Base-by-base conservation (phyloP, 495 filamentous ascomycete genomes). In the Monascus purpureus region DNA sequence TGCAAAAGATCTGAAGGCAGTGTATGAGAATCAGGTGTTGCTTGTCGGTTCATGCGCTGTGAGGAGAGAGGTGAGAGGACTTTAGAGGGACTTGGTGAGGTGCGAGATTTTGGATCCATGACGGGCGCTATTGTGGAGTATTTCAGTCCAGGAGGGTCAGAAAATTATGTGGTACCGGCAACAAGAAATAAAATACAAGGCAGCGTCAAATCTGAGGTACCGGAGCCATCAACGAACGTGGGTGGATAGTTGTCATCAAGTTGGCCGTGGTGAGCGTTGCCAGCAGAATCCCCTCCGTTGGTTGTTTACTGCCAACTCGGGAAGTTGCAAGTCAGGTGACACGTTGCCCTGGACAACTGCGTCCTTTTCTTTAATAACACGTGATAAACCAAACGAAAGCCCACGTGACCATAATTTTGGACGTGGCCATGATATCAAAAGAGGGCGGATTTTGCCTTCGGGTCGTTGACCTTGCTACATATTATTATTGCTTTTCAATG, bases 1-100 rank as follows among this genome's bases (percentile, higher is more conserved):
- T 45, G 46, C 17, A 58, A 29, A 18, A 67, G 40, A 17, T 73
- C 60, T 3, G 55, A 49, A 3, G 70, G 61, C 13, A 72, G 32
- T 1, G 68, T 69, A 0, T 70, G 68, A 7, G 74, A 75, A 28
- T 49, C 55, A 18, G 65, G 58, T 18, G 65, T 54, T 25, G 62
- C 61, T 48, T 81, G 74, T 52, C 78, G 70, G 46, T 86, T 86
- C 49, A 77, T 77, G 50, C 80, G 78, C 50, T 93, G 83, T 31
- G 84, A 75, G 5, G 86, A 85, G 14, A 83, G 55, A 12, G 75
- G 73, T 72, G 32, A 86, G 57, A 46, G 80, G 70, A 68, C 71
- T 38, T 77, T 73, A 25, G 71, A 55, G 22, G 68, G 67, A 41
- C 63, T 63, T 22, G 61, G 55, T 41, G 57, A 45, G 19, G 45